A percentile compares a stretch with the other conserved stretches of the same genome.
phyloP scores from a whole-genome alignment of 495 filamentous ascomycete species.

The Apodospora peruviana region DNA sequence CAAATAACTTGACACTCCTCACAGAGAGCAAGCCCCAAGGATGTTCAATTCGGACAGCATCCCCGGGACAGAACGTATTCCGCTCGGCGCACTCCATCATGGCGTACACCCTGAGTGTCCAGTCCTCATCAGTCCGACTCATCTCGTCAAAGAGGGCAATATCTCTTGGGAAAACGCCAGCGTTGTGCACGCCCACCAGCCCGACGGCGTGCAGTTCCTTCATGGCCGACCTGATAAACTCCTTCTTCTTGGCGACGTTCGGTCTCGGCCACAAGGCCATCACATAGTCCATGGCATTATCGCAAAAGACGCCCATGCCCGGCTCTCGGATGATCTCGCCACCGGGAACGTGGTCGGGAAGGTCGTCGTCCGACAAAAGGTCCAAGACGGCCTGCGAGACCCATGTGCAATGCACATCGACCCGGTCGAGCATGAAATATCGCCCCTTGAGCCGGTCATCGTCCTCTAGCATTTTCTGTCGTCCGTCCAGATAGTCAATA shows the following conservation, averaged over 20 bases:
- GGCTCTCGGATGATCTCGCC: constrained; percentile 52
- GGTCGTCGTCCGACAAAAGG: constrained; percentile 44
- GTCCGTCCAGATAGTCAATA: constrained; percentile 12
- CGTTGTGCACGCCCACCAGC: constrained; percentile 58
- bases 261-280: constrained; percentile 49
- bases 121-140: constrained; percentile 38
- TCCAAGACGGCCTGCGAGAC: constrained; percentile 55
- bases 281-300: constrained; percentile 62
- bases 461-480: constrained; percentile 45
- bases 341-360: constrained; percentile 51
- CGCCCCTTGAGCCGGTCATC: constrained; percentile 43
- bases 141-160: constrained; percentile 45
- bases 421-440: constrained; percentile 61
- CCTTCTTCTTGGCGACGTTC: constrained; percentile 36
- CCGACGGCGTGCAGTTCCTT: constrained; percentile 52
- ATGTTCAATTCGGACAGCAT: constrained; percentile 31
- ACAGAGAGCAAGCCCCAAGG: constrained; percentile 41
- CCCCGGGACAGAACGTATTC: constrained; percentile 53
- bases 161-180: constrained; percentile 48
- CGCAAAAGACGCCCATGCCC: constrained; percentile 62
- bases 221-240: constrained; percentile 51
- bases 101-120: constrained; percentile 54
- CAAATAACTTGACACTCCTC: constrained; percentile 55
- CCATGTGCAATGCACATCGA: constrained; percentile 62
- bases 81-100: constrained; percentile 58